phyloP scores from a whole-genome alignment of 2,329 filamentous ascomycete species.

The Aspergillus sp. region DNA sequence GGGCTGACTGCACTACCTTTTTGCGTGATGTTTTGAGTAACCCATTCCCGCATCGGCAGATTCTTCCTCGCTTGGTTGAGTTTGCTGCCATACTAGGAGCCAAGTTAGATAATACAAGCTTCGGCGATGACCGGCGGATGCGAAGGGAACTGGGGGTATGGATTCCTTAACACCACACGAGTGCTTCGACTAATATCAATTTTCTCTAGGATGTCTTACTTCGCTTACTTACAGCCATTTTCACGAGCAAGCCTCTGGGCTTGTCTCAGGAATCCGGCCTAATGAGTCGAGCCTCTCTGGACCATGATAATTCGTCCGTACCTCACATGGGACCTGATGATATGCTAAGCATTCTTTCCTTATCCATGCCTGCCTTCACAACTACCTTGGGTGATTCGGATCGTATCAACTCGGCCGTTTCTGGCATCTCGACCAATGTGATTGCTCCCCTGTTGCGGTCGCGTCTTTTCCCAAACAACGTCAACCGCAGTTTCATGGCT shows the following conservation, averaged over 20 bases:
- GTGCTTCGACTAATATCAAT: constrained; percentile 18
- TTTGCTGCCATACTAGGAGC: constrained; percentile 88
- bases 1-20: constrained; percentile 91
- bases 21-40: constrained; percentile 86
- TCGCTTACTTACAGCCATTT: constrained; percentile 84
- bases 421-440: constrained; percentile 78
- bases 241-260: constrained; percentile 80
- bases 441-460: constrained; percentile 79
- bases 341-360: constrained; percentile 74
- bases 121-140: constrained; percentile 92
- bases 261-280: constrained; percentile 60
- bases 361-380: constrained; percentile 75
- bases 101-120: constrained; percentile 97
- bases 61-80: constrained; percentile 78
- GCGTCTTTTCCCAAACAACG: constrained; percentile 81
- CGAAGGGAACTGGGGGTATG: constrained; percentile 81
- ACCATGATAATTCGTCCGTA: constrained; percentile 39
- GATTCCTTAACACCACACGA: constrained; percentile 19
- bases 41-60: constrained; percentile 91
- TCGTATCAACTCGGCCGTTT: constrained; percentile 73
- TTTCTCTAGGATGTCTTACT: constrained; percentile 75
- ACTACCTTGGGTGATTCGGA: constrained; percentile 85
- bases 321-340: constrained; percentile 62
- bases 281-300: constrained; percentile 41
- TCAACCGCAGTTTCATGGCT: constrained; percentile 68